Evolutionary conservation across 83 land plant species (phyloP).

Genomic region (Larix sibirica): DNA sequence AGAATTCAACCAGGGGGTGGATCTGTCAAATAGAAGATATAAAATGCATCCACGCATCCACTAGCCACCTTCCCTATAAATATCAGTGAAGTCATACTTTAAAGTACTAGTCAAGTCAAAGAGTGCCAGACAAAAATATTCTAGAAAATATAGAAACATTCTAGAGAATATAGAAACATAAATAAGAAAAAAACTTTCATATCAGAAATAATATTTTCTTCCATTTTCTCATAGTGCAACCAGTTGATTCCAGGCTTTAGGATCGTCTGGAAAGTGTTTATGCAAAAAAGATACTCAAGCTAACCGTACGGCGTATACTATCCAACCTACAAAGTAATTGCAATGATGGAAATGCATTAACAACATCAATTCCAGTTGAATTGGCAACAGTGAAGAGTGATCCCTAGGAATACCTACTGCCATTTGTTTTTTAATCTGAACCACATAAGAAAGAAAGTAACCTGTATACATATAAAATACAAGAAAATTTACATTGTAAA

Average conservation of each 20-base stretch:
- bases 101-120: neutral
- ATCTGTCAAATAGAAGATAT: neutral
- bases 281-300: neutral
- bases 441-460: neutral
- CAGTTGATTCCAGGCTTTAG: conserved; percentile 1
- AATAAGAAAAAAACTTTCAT: neutral
- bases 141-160: neutral
- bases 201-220: neutral
- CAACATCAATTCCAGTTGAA: neutral
- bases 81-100: neutral
- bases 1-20: neutral
- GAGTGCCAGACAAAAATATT: neutral
- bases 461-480: neutral
- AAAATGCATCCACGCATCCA: neutral
- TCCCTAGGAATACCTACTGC: no score
- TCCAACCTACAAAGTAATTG: neutral
- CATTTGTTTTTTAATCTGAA: neutral
- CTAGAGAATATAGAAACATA: neutral
- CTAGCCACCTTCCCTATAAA: neutral
- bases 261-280: neutral
- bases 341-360: neutral
- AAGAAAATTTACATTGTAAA: neutral
- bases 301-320: neutral
- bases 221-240: neutral
- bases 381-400: neutral